These are phyloP conservation scores for Alternaria metachromatica DNA, from an alignment of 2,329 filamentous ascomycete genomes.

Conservation along the genomic window DNA sequence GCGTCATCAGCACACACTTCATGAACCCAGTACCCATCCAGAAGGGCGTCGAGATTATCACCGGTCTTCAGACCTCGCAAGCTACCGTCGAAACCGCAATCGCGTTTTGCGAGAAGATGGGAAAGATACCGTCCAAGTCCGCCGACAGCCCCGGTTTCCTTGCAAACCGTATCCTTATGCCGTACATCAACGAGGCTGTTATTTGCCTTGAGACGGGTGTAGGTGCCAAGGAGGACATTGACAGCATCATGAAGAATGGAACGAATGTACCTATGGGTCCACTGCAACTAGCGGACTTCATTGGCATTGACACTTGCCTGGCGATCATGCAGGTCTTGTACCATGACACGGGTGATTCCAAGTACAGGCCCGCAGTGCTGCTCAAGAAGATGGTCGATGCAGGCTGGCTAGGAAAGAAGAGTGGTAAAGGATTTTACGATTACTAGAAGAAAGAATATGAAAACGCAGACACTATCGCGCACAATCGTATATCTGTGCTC, in stretches of 20 bases:
- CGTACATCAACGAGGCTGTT: slow-evolving; percentile 98
- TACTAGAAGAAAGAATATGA: slow-evolving; percentile 55
- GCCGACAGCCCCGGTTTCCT: slow-evolving; percentile 93
- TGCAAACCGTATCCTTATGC: slow-evolving; percentile 97
- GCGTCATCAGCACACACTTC: slow-evolving; percentile 95
- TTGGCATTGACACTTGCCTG: slow-evolving; percentile 93
- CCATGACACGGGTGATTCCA: slow-evolving; percentile 89
- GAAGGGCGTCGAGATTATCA: slow-evolving; percentile 97
- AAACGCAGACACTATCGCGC: neutral
- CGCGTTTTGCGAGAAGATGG: slow-evolving; percentile 88
- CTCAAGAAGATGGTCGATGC: slow-evolving; percentile 96
- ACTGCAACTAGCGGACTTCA: slow-evolving; percentile 92
- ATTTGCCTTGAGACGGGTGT: slow-evolving; percentile 95
- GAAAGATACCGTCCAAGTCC: slow-evolving; percentile 86
- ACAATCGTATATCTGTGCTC: no score
- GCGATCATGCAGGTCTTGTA: slow-evolving; percentile 97
- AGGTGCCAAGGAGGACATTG: slow-evolving; percentile 87
- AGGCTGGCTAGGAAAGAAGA: slow-evolving; percentile 97
- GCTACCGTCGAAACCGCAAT: slow-evolving; percentile 83
- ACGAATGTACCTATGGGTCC: slow-evolving; percentile 99
- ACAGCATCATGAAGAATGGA: slow-evolving; percentile 98
- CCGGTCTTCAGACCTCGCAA: slow-evolving; percentile 86
- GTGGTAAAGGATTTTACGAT: slow-evolving; percentile 93
- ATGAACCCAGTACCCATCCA: slow-evolving; percentile 99
- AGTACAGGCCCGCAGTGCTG: slow-evolving; percentile 89